Base-by-base conservation (phyloP, 495 filamentous ascomycete genomes). In the Penicillium bovifimosum region DNA sequence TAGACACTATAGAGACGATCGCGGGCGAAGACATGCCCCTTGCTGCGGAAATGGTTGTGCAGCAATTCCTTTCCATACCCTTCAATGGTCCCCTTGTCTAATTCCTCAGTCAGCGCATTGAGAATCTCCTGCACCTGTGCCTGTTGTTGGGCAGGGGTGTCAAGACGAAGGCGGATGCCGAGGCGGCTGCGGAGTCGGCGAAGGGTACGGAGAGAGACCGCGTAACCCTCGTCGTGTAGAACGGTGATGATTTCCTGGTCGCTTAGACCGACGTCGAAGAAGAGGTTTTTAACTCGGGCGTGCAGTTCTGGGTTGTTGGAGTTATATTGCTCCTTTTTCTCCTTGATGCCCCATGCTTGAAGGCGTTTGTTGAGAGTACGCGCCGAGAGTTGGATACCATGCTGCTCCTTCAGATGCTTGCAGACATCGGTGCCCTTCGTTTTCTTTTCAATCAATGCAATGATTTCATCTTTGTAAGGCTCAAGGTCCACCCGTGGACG, bases 1-100 rank as follows among this genome's bases (percentile, higher is more conserved):
- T 56, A 59, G 7, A 52, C 29, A 47, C 34, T 56, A 13, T 47
- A 59, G 16, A 59, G 53, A 9, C 47, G 53, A 43, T 59, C 48
- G 7, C 56, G 50, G 24, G 41, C 46, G 10, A 56, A 55, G 14
- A 52, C 43, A 34, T 45, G 52, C 13, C 53, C 52, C 28, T 59
- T 29, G 31, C 47, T 52, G 16, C 47, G 49, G 36, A 58, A 48
- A 41, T 60, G 41, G 2, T 45, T 51, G 41, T 60, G 43, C 27
- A 60, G 38, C 9, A 58, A 14, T 41, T 48, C 47, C 32, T 48
- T 46, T 13, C 57, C 54, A 28, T 60, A 60, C 1, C 57, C 57
- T 32, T 60, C 46, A 46, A 59, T 56, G 17, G 41, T 44, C 4
- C 50, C 50, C 29, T 45, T 45, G n/a, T 44, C 50, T 32, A 53